These are phyloP conservation scores for Penicillium polonicum DNA, from an alignment of 2,329 filamentous ascomycete genomes.

Conservation along the genomic window DNA sequence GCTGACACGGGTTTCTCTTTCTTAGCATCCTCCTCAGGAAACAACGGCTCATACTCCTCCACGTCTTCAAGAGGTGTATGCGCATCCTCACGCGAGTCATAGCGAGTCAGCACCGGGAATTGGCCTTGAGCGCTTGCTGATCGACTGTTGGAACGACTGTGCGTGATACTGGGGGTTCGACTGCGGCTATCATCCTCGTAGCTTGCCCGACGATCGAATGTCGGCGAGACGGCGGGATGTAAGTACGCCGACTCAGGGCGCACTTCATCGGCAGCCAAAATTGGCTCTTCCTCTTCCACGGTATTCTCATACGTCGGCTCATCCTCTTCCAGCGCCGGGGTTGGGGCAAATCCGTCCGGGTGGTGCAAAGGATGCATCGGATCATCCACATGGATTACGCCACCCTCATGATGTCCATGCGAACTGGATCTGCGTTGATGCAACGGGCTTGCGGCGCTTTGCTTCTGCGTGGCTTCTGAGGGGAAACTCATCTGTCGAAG, in stretches of 20 bases:
- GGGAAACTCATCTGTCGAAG: constrained; percentile 52
- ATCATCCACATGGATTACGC: constrained; percentile 75
- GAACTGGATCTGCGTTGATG: constrained; percentile 16
- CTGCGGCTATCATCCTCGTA: constrained; percentile 53
- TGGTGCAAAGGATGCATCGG: constrained; percentile 48
- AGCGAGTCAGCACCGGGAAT: constrained; percentile 54
- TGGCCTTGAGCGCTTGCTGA: constrained; percentile 63
- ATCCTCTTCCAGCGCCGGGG: constrained; percentile 52
- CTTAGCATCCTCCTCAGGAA: constrained; percentile 72
- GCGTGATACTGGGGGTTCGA: constrained; percentile 54
- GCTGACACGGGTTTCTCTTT: constrained; percentile 53
- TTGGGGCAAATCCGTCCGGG: constrained; percentile 51
- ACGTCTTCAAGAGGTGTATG: constrained; percentile 79
- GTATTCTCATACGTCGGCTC: constrained; percentile 46
- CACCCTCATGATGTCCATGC: constrained; percentile 20
- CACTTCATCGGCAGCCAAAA: constrained; percentile 85
- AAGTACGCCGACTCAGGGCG: constrained; percentile 66
- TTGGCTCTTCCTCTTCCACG: constrained; percentile 68
- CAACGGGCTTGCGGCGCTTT: constrained; percentile 9
- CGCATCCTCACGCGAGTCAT: constrained; percentile 53
- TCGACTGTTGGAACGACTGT: constrained; percentile 64
- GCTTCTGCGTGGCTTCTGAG: constrained; percentile 45
- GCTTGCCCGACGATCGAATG: constrained; percentile 62
- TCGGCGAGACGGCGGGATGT: constrained; percentile 78
- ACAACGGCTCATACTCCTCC: constrained; percentile 92